These are phyloP conservation scores for Pseudocercospora cruenta DNA, from an alignment of 2,329 filamentous ascomycete species.

Conservation along the genomic window DNA sequence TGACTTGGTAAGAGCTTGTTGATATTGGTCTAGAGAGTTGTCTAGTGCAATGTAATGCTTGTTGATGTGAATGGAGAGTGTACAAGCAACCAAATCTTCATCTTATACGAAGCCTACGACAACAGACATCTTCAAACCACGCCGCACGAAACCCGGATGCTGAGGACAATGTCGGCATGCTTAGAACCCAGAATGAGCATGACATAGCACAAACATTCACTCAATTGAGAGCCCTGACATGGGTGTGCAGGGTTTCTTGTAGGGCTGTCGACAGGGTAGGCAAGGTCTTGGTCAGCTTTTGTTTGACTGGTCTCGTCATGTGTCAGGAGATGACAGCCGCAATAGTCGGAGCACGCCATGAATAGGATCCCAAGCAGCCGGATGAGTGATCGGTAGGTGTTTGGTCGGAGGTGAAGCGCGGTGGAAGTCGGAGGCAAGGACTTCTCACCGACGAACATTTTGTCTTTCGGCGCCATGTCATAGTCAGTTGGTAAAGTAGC, in stretches of 20 bases:
- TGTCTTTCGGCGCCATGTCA: neutral
- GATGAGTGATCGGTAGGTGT: neutral
- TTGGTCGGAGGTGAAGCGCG: neutral
- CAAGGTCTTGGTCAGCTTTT: constrained; percentile 7
- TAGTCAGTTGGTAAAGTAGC: neutral
- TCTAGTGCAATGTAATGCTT: neutral
- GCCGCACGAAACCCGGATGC: constrained; percentile 2
- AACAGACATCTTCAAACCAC: neutral
- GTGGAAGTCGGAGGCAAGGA: neutral
- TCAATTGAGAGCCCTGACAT: constrained; percentile 7
- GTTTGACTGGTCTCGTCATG: constrained; percentile 12
- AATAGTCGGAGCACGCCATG: constrained; percentile 15
- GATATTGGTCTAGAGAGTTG: neutral
- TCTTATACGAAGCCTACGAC: constrained; percentile 8
- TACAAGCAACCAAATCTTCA: neutral
- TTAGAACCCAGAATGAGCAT: neutral
- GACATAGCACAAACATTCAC: neutral
- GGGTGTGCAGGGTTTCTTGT: constrained; percentile 9
- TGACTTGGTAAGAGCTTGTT: neutral
- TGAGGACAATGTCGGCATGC: constrained; percentile 10
- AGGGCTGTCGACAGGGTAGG: neutral
- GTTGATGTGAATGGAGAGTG: neutral
- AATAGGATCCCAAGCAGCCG: constrained; percentile 8
- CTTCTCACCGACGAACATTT: neutral
- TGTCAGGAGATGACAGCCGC: constrained; percentile 6